A percentile compares a stretch with the other conserved stretches of the same genome.
phyloP scores from a whole-genome alignment of 2,329 filamentous ascomycete species.

The Cladophialophora immunda region DNA sequence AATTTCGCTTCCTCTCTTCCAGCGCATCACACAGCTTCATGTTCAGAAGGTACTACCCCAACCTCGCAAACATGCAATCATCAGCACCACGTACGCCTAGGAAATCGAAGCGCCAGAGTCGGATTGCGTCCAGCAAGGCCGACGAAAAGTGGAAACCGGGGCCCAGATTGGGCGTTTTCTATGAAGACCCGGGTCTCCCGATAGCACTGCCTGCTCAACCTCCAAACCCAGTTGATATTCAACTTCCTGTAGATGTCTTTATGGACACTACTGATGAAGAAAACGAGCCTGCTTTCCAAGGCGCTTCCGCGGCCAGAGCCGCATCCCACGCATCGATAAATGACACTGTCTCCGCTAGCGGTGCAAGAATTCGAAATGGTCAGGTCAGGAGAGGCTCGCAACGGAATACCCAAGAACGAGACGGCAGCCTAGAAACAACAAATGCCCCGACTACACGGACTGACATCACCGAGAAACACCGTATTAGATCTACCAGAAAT shows the following conservation, averaged over 20 bases:
- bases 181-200: conserved; percentile 3
- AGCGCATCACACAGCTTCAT: conserved; percentile 38
- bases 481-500: conserved; percentile 19
- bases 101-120: conserved; percentile 6
- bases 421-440: neutral
- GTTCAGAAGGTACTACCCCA: conserved; percentile 26
- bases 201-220: neutral
- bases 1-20: conserved; percentile 36
- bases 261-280: conserved; percentile 24
- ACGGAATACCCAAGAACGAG: neutral
- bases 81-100: neutral
- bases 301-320: neutral
- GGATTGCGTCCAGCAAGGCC: neutral
- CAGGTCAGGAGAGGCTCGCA: neutral
- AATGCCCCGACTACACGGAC: neutral
- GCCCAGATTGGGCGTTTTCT: conserved; percentile 25
- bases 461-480: neutral
- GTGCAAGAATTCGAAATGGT: neutral
- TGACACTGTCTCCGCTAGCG: neutral
- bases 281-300: neutral
- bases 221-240: neutral
- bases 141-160: conserved; percentile 12
- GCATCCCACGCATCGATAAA: neutral
- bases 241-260: neutral
- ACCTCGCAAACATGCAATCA: neutral